Base-by-base conservation (phyloP, 2,329 filamentous ascomycete species). In the Alternaria alternata region DNA sequence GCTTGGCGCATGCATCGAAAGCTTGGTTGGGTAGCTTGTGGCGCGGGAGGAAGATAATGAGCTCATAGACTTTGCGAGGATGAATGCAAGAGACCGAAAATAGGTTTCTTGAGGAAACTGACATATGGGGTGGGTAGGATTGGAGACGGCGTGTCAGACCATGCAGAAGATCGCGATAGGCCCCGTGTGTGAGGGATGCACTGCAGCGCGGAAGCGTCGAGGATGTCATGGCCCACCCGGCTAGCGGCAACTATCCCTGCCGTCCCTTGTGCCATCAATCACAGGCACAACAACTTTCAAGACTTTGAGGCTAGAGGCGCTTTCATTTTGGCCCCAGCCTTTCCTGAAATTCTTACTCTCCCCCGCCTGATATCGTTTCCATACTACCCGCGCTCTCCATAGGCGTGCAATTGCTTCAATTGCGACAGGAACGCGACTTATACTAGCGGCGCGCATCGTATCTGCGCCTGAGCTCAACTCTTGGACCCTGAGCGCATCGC, bases 281-380 rank as follows among this genome's bases (percentile, higher is more conserved):
- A 57, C 60, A 63, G 54, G 52, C 57, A 65, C 51, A 64, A 63
- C 63, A 62, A 61, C 57, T 65, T 65, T 66, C 57, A 47, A 56
- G 55, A 49, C 55, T 49, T 34, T 24, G 24, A 55, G 22, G 18
- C 48, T 47, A 42, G 36, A 38, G 41, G 44, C 42, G 51, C 49
- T 42, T 56, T 57, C 32, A 41, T 20, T 55, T 63, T 54, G 42
- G 44, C 47, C 55, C 47, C 57, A 30, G 47, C 53, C 26, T 47
- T 53, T 39, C 44, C 9, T 44, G 22, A 51, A 34, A 14, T 55
- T 36, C 39, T 48, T 59, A 41, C 56, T 18, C 36, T 11, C 22
- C 20, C 39, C 28, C 38, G 20, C 26, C 51, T 42, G 51, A 22
- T 22, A 42, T 28, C n/a, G 39, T 59, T 49, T 38, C 41, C 58